Evolutionary conservation across 805 yeast genomes (phyloP).

Genomic region (Kodamaea hsintzibuensis): DNA sequence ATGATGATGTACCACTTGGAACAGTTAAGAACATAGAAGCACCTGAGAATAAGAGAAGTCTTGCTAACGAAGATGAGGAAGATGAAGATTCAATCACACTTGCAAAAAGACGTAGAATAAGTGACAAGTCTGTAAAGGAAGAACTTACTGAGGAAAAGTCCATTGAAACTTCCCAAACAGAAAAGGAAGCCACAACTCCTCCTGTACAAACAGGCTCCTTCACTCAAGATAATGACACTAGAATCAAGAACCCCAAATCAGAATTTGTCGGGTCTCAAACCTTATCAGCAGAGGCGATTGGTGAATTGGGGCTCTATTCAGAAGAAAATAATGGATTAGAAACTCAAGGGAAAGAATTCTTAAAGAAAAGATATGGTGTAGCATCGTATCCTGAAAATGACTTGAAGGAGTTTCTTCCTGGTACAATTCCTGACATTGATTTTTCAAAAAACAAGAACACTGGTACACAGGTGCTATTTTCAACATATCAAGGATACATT

Average conservation of each 20-base stretch:
- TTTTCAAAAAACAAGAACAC: slow-evolving; percentile 72
- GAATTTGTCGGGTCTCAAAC: slow-evolving; percentile 74
- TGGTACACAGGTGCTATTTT: slow-evolving; percentile 86
- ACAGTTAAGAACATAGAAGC: slow-evolving; percentile 6
- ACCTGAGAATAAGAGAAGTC: not conserved
- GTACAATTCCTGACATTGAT: slow-evolving; percentile 83
- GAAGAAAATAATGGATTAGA: slow-evolving; percentile 61
- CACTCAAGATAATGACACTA: slow-evolving; percentile 56
- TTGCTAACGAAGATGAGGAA: slow-evolving; percentile 8
- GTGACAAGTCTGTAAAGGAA: slow-evolving; percentile 1
- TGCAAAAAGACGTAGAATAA: slow-evolving; percentile 2
- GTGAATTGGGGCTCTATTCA: slow-evolving; percentile 62
- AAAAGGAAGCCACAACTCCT: slow-evolving; percentile 32
- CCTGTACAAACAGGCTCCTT: slow-evolving; percentile 47
- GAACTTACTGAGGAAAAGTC: slow-evolving; percentile 11
- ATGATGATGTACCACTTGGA: slow-evolving; percentile 13
- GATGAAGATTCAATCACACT: slow-evolving; percentile 9
- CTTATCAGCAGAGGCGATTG: slow-evolving; percentile 60
- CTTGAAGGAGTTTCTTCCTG: slow-evolving; percentile 76
- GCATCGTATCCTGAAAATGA: slow-evolving; percentile 86
- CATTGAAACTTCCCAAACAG: not conserved
- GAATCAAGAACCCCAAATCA: slow-evolving; percentile 68
- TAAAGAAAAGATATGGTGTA: slow-evolving; percentile 79
- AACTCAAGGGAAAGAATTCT: slow-evolving; percentile 69
- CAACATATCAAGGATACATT: slow-evolving; percentile 80